Evolutionary conservation across 2,329 filamentous ascomycete genomes (phyloP).

Genomic region (Penicillium sp.): DNA sequence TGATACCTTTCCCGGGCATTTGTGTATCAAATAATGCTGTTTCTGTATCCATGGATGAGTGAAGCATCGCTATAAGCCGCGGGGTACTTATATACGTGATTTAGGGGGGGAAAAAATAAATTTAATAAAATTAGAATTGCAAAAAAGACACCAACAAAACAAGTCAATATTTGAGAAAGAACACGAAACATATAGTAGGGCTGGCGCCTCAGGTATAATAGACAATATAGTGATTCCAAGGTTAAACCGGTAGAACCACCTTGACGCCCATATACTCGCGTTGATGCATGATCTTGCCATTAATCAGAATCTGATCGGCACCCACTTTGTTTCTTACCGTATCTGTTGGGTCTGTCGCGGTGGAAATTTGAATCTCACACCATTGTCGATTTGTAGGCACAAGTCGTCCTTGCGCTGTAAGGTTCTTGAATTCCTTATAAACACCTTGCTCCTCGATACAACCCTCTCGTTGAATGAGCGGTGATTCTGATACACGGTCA

Average conservation of each 20-base stretch:
- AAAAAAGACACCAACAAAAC: too few relatives aligned
- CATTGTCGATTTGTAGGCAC: constrained; percentile 50
- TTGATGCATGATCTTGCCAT: constrained; percentile 4
- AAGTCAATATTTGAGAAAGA: too few relatives aligned
- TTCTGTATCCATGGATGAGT: too few relatives aligned
- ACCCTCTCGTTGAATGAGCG: constrained; percentile 44
- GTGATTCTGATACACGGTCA: constrained; percentile 26
- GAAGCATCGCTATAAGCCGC: too few relatives aligned
- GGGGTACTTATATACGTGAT: too few relatives aligned
- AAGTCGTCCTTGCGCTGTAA: constrained; percentile 41
- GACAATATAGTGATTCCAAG: background rate
- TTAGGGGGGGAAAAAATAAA: too few relatives aligned
- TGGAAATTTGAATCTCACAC: constrained; percentile 53
- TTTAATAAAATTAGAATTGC: too few relatives aligned
- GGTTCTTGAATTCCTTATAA: constrained; percentile 48
- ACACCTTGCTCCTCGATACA: constrained; percentile 47
- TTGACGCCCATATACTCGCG: constrained; percentile 4
- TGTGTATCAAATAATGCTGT: too few relatives aligned
- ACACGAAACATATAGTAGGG: too few relatives aligned
- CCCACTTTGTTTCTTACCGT: background rate
- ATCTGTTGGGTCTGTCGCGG: constrained; percentile 27
- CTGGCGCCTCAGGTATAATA: too few relatives aligned
- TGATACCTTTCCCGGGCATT: too few relatives aligned
- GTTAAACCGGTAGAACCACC: background rate
- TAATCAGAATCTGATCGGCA: background rate